Conservation (phyloP, 352 stramenopile species). For the Plasmopara muralis region DNA sequence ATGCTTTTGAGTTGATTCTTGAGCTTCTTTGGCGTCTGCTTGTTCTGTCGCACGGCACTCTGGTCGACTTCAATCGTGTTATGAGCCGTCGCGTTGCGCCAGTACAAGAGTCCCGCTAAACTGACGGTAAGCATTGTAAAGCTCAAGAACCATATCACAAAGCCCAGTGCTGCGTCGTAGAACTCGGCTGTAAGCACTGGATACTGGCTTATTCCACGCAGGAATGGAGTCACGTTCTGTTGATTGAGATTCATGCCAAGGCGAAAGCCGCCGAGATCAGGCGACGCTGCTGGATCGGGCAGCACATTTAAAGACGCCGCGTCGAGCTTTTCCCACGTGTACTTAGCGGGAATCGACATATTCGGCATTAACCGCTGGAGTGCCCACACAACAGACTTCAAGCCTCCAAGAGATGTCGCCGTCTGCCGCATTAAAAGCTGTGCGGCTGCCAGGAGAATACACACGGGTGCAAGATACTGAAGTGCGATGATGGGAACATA, state of each 20-base stretch:
- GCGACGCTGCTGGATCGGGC: constrained; percentile 23
- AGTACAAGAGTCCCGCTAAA: constrained; percentile 53
- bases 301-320: constrained; percentile 28
- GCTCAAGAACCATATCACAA: constrained; percentile 68
- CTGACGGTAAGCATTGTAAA: constrained; percentile 60
- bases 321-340: constrained; percentile 14
- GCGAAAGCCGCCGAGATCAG: constrained; percentile 50
- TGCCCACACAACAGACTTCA: constrained; percentile 25
- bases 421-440: constrained; percentile 56
- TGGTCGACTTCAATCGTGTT: constrained; percentile 16
- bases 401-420: constrained; percentile 38
- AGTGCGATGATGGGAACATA: constrained; percentile 73
- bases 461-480: constrained; percentile 65
- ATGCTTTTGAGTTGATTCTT: constrained; percentile 71
- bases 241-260: constrained; percentile 46
- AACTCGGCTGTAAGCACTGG: constrained; percentile 49
- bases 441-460: constrained; percentile 32
- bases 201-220: constrained; percentile 63
- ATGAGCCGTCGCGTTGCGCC: constrained; percentile 53
- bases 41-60: constrained; percentile 33
- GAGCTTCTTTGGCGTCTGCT: constrained; percentile 55
- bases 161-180: constrained; percentile 54
- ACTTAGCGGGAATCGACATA: constrained; percentile 11
- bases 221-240: constrained; percentile 39
- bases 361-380: constrained; percentile 17